A percentile compares a stretch with the other conserved stretches of the same genome.
These are phyloP conservation scores for Suhomyces yuchorum DNA, from an alignment of 1,139 yeast species.

Conservation along the genomic window DNA sequence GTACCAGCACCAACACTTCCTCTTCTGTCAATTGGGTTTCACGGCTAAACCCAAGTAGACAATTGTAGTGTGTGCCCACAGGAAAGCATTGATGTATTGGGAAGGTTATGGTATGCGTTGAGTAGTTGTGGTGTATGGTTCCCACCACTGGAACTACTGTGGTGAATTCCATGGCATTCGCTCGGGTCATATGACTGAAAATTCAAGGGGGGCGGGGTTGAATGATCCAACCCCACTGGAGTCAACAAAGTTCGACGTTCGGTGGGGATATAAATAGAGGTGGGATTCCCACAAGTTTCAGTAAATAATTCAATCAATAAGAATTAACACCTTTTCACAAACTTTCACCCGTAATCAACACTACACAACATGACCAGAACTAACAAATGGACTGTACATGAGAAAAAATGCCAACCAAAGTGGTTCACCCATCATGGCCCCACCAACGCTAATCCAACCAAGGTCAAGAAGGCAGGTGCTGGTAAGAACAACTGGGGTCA, in stretches of 20 bases:
- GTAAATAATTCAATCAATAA: not conserved
- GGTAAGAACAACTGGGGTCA: conserved; percentile 81
- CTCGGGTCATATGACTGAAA: conserved; percentile 5
- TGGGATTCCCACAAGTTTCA: not conserved
- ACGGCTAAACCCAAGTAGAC: not conserved
- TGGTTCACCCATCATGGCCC: conserved; percentile 79
- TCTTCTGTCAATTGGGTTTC: not conserved
- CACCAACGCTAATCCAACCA: conserved; percentile 66
- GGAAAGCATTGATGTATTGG: too few relatives aligned
- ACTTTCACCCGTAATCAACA: conserved; percentile 1
- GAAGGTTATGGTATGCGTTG: too few relatives aligned
- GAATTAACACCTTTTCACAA: too few relatives aligned
- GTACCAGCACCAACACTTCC: too few relatives aligned
- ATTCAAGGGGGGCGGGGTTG: conserved; percentile 10
- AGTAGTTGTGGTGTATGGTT: too few relatives aligned
- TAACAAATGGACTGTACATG: conserved; percentile 72
- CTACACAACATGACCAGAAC: conserved; percentile 71
- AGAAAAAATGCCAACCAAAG: conserved; percentile 59
- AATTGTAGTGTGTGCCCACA: too few relatives aligned
- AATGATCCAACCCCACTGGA: conserved; percentile 10
- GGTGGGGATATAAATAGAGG: conserved; percentile 15
- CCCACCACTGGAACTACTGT: not conserved
- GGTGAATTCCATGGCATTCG: not conserved
- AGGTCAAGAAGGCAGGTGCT: conserved; percentile 81
- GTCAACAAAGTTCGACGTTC: not conserved